Evolutionary conservation across 441 rosid species (phyloP).

Genomic region (Populus tomentosa): DNA sequence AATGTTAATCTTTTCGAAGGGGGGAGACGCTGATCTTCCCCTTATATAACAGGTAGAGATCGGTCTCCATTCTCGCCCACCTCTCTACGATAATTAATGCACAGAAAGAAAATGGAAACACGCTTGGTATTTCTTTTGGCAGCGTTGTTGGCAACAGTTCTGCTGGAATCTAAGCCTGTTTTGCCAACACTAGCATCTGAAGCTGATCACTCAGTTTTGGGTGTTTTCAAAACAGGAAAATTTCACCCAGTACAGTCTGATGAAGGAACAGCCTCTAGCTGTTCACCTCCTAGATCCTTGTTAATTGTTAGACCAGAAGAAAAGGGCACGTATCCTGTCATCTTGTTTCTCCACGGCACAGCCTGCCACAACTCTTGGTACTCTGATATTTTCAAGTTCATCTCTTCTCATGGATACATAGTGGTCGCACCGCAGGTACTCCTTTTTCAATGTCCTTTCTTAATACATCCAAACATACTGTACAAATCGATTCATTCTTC

Average conservation of each 20-base stretch:
- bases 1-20: no score
- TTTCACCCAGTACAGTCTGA: not conserved
- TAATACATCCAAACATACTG: no score
- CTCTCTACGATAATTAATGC: not conserved
- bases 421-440: conserved; percentile 58
- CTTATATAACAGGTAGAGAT: no score
- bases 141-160: not conserved
- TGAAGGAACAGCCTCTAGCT: not conserved
- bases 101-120: not conserved
- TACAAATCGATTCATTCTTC: no score
- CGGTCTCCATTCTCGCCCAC: no score
- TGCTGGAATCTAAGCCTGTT: conserved; percentile 2
- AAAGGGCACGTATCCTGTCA: conserved; percentile 38
- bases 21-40: no score
- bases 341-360: conserved; percentile 54
- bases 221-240: conserved; percentile 18
- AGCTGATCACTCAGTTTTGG: not conserved
- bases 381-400: conserved; percentile 33
- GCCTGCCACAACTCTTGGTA: conserved; percentile 36
- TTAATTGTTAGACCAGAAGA: conserved; percentile 32
- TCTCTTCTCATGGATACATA: conserved; percentile 60
- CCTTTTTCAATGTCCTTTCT: not conserved
- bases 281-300: conserved; percentile 39
- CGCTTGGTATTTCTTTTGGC: not conserved
- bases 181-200: not conserved